Conservation (phyloP, 2,329 filamentous ascomycete genomes). For the Penicillium sp. region DNA sequence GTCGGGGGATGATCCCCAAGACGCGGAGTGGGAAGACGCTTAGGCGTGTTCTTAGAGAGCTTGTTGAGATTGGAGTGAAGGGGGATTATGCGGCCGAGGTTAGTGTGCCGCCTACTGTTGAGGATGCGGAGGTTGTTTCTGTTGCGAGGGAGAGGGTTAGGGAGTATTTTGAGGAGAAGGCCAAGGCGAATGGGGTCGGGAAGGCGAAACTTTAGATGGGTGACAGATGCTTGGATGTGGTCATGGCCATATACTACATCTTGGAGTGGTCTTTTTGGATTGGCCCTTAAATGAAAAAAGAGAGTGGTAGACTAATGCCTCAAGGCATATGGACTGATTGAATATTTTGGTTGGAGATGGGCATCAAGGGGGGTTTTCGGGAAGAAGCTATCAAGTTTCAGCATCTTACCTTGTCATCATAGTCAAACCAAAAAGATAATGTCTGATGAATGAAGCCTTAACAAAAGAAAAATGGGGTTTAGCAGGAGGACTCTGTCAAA, state of each 20-base stretch:
- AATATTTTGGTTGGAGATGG: background rate
- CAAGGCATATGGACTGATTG: background rate
- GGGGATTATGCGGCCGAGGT: constrained; percentile 72
- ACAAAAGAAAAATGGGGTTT: too few species aligned
- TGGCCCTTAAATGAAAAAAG: background rate
- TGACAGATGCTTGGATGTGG: background rate
- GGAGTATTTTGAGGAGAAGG: constrained; percentile 66
- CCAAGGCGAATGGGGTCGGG: constrained; percentile 20
- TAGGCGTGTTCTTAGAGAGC: constrained; percentile 74
- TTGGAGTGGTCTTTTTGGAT: background rate
- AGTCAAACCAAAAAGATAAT: too few species aligned
- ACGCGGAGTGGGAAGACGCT: constrained; percentile 91
- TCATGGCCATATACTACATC: background rate
- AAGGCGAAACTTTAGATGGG: constrained; percentile 47
- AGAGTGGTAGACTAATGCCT: background rate
- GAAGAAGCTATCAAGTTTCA: too few species aligned
- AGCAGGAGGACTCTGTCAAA: too few species aligned
- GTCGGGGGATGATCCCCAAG: constrained; percentile 84
- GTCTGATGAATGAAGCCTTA: too few species aligned
- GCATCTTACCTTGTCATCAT: too few species aligned
- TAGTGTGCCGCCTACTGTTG: constrained; percentile 77
- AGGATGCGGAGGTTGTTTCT: constrained; percentile 73
- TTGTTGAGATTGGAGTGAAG: constrained; percentile 77
- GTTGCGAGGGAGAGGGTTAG: constrained; percentile 69
- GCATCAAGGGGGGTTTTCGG: too few species aligned